Base-by-base conservation (phyloP, 805 yeast genomes). In the Saccharomyces kudriavzevii region DNA sequence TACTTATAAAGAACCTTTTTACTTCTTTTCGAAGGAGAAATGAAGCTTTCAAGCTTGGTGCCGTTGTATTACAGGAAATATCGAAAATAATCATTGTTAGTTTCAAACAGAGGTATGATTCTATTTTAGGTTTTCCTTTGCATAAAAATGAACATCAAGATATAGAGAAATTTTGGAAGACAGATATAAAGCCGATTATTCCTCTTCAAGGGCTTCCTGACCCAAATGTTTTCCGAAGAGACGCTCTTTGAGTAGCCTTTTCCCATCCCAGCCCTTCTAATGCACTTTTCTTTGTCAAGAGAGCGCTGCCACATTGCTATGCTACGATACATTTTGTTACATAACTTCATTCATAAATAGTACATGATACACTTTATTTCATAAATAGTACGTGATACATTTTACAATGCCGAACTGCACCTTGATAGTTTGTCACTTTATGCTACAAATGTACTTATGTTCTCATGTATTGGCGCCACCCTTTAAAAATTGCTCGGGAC, bases 1-100 rank as follows among this genome's bases (percentile, higher is more conserved):
- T 50, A 1, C 53, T 81, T 14, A 51, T 73, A 43, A 78, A 75
- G 55, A 71, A 71, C 26, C 59, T 81, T 40, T 70, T 77, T 56
- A 71, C 67, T 29, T 71, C 73, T 51, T 81, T 77, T 55, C 67
- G 68, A 25, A 56, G 62, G 0, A 75, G 74, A 49, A 80, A 80
- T 8, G 75, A 71, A 52, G 70, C 73, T 40, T 57, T 73, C 54
- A 72, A 64, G 50, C 59, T 76, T 22, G 65, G 74, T 35, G 55
- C 70, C 3, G 53, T 66, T 31, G 65, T 74, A 5, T 49, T 73
- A 47, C 70, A 68, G 52, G 76, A 74, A 55, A 57, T 71, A 10
- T 54, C 65, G n/a, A 71, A 64, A 50, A 64, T 64, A 47, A 24
- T 63, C 14, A 49, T 54, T 1, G 30, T 31, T 8, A 52, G 57